Conservation (phyloP, 2,329 filamentous ascomycete species). For the Helotiales sp. region DNA sequence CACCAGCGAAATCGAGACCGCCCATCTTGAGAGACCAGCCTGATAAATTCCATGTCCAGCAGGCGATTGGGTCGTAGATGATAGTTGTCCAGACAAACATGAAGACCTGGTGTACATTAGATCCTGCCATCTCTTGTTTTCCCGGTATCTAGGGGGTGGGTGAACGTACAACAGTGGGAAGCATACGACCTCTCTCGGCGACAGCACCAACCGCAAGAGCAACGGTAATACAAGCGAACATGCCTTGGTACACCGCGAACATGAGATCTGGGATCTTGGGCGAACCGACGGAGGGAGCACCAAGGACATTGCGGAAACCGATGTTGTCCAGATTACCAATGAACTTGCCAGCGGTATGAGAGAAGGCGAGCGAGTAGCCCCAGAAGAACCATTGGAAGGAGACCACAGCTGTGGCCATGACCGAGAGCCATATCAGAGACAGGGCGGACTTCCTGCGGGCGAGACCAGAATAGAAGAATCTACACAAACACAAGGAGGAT, state of each 20-base stretch:
- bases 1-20: slow-evolving; percentile 86
- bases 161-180: slow-evolving; percentile 22
- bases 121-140: no score
- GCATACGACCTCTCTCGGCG: slow-evolving; percentile 69
- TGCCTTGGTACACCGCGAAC: slow-evolving; percentile 85
- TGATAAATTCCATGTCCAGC: slow-evolving; percentile 89
- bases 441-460: slow-evolving; percentile 88
- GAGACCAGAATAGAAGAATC: slow-evolving; percentile 90
- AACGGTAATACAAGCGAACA: slow-evolving; percentile 87
- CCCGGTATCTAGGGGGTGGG: not conserved
- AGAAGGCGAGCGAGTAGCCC: slow-evolving; percentile 50
- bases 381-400: slow-evolving; percentile 85
- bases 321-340: slow-evolving; percentile 83
- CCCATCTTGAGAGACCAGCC: slow-evolving; percentile 84
- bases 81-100: slow-evolving; percentile 92
- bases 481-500: slow-evolving; percentile 25
- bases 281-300: slow-evolving; percentile 75
- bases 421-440: slow-evolving; percentile 86
- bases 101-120: slow-evolving; percentile 71
- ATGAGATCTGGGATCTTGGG: slow-evolving; percentile 78
- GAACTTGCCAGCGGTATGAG: slow-evolving; percentile 63
- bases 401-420: slow-evolving; percentile 84
- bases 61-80: slow-evolving; percentile 91
- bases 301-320: slow-evolving; percentile 78
- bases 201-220: slow-evolving; percentile 84